These are phyloP conservation scores for Trichophyton equinum DNA, from an alignment of 2,329 filamentous ascomycete genomes.

Conservation along the genomic window DNA sequence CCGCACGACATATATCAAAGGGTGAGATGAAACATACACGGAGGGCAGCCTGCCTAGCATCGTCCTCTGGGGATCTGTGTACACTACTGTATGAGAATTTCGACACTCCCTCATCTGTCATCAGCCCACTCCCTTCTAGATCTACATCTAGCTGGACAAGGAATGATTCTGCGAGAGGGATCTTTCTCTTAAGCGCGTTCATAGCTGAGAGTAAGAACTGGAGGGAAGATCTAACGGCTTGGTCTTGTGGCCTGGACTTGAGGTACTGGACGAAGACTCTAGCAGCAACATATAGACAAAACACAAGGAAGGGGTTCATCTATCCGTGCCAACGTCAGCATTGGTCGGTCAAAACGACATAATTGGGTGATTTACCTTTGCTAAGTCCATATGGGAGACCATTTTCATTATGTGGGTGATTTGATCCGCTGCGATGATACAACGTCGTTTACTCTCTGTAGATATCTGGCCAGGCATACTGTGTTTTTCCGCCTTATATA, in stretches of 20 bases:
- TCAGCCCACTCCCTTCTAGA: constrained; percentile 44
- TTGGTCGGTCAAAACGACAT: neutral
- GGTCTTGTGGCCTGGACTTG: constrained; percentile 80
- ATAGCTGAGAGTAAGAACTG: constrained; percentile 84
- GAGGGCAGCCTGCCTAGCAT: neutral
- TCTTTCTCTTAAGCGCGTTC: constrained; percentile 74
- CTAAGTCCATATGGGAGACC: constrained; percentile 79
- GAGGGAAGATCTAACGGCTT: constrained; percentile 65
- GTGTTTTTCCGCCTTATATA: constrained; percentile 92
- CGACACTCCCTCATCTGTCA: constrained; percentile 8
- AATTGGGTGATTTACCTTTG: constrained; percentile 47
- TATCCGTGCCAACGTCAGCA: constrained; percentile 29
- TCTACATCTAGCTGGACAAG: constrained; percentile 87
- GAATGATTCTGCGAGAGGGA: constrained; percentile 88
- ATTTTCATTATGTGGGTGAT: constrained; percentile 92
- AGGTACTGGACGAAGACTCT: constrained; percentile 92
- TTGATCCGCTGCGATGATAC: constrained; percentile 84
- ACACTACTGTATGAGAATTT: constrained; percentile 1
- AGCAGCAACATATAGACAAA: constrained; percentile 90
- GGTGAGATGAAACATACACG: neutral
- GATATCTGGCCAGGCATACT: constrained; percentile 62
- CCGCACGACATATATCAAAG: neutral
- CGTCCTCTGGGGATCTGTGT: neutral
- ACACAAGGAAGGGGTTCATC: constrained; percentile 94
- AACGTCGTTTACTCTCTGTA: constrained; percentile 82